phyloP scores from a whole-genome alignment of 176 grass and related monocot genomes.

The Oryza rufipogon region DNA sequence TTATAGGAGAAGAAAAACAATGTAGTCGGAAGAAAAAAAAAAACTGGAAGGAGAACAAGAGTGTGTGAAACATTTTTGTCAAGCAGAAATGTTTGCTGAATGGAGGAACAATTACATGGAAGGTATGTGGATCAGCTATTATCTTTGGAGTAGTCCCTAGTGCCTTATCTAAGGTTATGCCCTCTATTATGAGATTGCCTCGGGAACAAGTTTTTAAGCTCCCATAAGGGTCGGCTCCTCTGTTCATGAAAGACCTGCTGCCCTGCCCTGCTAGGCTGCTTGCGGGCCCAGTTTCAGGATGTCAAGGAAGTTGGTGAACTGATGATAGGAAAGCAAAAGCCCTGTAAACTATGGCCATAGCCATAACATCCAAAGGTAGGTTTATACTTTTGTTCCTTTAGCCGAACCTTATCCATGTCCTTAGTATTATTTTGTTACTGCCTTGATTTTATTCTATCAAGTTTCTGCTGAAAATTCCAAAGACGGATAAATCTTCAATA shows the following conservation, averaged over 20 bases:
- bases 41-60: not conserved
- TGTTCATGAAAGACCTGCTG: not conserved
- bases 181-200: too few relatives aligned
- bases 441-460: not conserved
- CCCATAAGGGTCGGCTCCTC: not conserved
- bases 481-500: not conserved
- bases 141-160: not conserved
- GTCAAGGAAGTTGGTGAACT: conserved; percentile 8
- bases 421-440: not conserved
- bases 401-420: not conserved
- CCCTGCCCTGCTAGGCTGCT: not conserved
- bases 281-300: not conserved
- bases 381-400: not conserved
- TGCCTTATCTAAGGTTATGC: not conserved
- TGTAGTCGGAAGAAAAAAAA: not conserved
- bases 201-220: not conserved
- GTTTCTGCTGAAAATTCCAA: not conserved
- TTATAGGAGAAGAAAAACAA: not conserved
- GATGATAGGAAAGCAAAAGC: not conserved
- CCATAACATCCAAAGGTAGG: not conserved
- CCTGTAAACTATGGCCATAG: not conserved
- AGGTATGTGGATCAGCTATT: not conserved
- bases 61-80: not conserved
- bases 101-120: not conserved
- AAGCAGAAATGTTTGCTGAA: not conserved